These are phyloP conservation scores for Aspergillus sp. DNA, from an alignment of 2,329 filamentous ascomycete genomes.

Conservation along the genomic window DNA sequence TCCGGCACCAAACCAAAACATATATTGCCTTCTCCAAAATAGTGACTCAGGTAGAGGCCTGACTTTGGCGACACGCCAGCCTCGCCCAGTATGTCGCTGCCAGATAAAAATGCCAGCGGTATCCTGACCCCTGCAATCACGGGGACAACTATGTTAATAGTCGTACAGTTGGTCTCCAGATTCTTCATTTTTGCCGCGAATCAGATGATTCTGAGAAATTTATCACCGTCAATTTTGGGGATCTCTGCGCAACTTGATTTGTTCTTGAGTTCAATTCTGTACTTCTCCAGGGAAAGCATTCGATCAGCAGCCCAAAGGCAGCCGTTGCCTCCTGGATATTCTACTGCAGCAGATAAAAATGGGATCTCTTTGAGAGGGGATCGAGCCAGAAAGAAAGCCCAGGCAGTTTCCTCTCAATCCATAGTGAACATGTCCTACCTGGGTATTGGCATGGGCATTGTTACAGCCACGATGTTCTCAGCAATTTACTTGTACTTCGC, in stretches of 20 bases:
- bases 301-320: conserved; percentile 89
- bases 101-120: conserved; percentile 20
- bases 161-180: conserved; percentile 84
- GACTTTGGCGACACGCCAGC: not conserved
- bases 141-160: conserved; percentile 81
- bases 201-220: conserved; percentile 81
- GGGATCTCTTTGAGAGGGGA: conserved; percentile 6
- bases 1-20: not conserved
- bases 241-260: conserved; percentile 88
- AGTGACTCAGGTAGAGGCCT: not conserved
- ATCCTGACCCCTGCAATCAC: conserved; percentile 50
- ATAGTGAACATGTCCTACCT: conserved; percentile 88
- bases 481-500: conserved; percentile 63
- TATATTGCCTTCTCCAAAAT: not conserved
- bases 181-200: conserved; percentile 88
- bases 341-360: conserved; percentile 15
- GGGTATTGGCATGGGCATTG: conserved; percentile 66
- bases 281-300: conserved; percentile 88
- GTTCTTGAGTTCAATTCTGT: conserved; percentile 88
- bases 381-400: conserved; percentile 19
- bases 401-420: conserved; percentile 57
- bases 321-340: conserved; percentile 31
- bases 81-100: conserved; percentile 16
- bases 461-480: conserved; percentile 65
- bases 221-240: conserved; percentile 82